Conservation (phyloP, 2,329 filamentous ascomycete species). For the Fusarium anguioides region DNA sequence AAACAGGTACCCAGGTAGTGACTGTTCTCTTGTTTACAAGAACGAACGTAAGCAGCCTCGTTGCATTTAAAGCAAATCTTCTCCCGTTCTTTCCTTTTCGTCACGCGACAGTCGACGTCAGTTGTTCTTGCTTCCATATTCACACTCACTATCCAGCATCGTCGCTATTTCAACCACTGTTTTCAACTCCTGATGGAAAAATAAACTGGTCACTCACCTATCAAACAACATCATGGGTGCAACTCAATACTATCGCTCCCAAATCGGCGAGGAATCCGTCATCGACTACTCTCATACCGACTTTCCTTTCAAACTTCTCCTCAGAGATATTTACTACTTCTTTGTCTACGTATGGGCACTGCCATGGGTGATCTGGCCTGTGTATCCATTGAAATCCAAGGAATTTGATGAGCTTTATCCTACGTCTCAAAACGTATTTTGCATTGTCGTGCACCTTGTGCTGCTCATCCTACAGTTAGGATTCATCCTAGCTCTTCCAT, state of each 20-base stretch:
- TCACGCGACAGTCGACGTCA: constrained; percentile 10
- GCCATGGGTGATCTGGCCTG: constrained; percentile 70
- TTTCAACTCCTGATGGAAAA: not conserved
- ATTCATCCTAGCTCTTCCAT: constrained; percentile 70
- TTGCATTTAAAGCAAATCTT: constrained; percentile 1
- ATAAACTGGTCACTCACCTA: not conserved
- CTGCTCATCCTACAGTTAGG: constrained; percentile 68
- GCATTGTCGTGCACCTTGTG: constrained; percentile 67
- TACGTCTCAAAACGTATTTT: constrained; percentile 66
- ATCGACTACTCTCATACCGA: constrained; percentile 72
- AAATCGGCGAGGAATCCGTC: constrained; percentile 66
- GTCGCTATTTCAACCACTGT: not conserved
- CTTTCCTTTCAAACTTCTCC: constrained; percentile 61
- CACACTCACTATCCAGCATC: not conserved
- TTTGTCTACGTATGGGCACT: constrained; percentile 66
- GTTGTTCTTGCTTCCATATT: constrained; percentile 5
- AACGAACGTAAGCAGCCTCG: constrained; percentile 7
- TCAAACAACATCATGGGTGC: constrained; percentile 42
- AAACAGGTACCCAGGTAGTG: not conserved
- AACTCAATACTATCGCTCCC: constrained; percentile 68
- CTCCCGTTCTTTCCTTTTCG: not conserved
- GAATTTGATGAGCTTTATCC: constrained; percentile 73
- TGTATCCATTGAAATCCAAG: constrained; percentile 63
- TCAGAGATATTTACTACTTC: constrained; percentile 66
- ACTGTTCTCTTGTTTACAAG: not conserved